Evolutionary conservation across 352 stramenopile species (phyloP).

Genomic region (Phytopythium aichiense): DNA sequence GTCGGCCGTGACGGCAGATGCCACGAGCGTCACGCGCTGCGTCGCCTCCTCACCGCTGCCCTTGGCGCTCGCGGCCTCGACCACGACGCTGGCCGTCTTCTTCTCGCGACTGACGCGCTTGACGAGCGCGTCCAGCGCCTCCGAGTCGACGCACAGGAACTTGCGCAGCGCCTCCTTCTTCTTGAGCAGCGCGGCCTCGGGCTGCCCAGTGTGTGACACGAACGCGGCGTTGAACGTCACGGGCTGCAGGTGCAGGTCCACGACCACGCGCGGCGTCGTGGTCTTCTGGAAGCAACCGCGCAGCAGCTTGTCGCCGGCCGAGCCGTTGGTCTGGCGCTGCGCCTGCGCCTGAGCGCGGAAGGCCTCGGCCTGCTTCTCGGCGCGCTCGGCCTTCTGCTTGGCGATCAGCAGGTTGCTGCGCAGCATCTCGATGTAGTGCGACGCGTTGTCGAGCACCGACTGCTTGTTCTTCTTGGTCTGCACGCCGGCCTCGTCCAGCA

Average conservation of each 20-base stretch:
- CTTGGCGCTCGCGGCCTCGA: constrained; percentile 21
- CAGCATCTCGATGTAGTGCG: constrained; percentile 70
- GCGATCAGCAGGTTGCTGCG: constrained; percentile 53
- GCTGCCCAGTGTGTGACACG: constrained; percentile 39
- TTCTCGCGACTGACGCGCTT: constrained; percentile 39
- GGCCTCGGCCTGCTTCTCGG: constrained; percentile 44
- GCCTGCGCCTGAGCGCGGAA: constrained; percentile 40
- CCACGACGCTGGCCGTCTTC: constrained; percentile 35
- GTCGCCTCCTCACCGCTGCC: constrained; percentile 10
- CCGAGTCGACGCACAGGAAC: constrained; percentile 44
- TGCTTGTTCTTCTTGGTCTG: constrained; percentile 84
- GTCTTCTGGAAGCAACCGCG: constrained; percentile 55
- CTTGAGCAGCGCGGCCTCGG: constrained; percentile 41
- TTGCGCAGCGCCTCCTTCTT: constrained; percentile 51
- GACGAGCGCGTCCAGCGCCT: constrained; percentile 41
- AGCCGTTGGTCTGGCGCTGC: constrained; percentile 11
- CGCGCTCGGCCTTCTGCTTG: constrained; percentile 53
- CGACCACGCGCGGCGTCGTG: constrained; percentile 49
- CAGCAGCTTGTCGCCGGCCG: constrained; percentile 26
- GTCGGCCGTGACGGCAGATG: constrained; percentile 39
- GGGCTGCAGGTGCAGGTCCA: constrained; percentile 54
- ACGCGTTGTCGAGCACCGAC: constrained; percentile 64
- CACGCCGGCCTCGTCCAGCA: constrained; percentile 60
- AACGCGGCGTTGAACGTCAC: constrained; percentile 65
- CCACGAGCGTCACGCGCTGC: constrained; percentile 37